phyloP scores from a whole-genome alignment of 306 rosid genomes.

The Cucumis hystrix region DNA sequence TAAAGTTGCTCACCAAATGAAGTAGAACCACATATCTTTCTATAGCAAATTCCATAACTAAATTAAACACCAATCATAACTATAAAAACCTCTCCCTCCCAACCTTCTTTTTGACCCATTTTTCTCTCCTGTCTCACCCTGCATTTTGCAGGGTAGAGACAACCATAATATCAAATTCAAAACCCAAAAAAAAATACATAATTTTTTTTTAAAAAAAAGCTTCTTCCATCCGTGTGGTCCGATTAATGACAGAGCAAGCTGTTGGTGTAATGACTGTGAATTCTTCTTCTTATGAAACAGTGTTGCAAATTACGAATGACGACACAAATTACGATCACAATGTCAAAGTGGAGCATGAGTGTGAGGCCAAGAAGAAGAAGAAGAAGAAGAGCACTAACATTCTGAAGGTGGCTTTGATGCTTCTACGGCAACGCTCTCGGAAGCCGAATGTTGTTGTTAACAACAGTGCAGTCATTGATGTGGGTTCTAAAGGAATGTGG shows the following conservation, averaged over 20 bases:
- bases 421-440: background rate
- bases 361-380: background rate
- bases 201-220: background rate
- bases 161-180: background rate
- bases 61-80: too few relatives aligned
- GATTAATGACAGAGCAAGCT: background rate
- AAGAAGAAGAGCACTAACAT: background rate
- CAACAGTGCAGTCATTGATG: background rate
- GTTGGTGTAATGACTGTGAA: background rate
- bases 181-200: background rate
- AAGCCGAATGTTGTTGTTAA: background rate
- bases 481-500: constrained; percentile 17
- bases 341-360: too few relatives aligned
- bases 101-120: background rate
- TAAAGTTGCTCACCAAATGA: background rate
- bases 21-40: background rate
- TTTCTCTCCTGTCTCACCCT: background rate
- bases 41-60: background rate
- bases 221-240: background rate
- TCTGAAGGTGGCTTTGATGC: background rate
- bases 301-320: too few relatives aligned
- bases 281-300: background rate
- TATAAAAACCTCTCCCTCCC: background rate
- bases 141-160: constrained; percentile 2
- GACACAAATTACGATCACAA: too few relatives aligned